Base-by-base conservation (phyloP, 2,329 filamentous ascomycete genomes). In the Knufia fluminis region DNA sequence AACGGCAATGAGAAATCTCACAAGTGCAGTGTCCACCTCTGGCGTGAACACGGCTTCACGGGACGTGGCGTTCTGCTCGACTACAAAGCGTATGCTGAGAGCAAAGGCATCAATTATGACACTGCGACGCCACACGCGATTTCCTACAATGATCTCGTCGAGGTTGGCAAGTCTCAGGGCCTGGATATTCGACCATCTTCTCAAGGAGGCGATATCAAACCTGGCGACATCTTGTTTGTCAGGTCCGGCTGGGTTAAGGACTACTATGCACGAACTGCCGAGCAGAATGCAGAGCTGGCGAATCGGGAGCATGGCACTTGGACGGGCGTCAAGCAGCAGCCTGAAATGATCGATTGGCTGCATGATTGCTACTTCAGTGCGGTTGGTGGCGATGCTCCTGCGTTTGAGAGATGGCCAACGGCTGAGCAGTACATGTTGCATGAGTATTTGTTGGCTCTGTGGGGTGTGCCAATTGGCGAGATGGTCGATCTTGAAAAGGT, bases 311-410 rank as follows among this genome's bases (percentile, higher is more conserved):
- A 61, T 32, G 50, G 45, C 6, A 62, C 70, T 43, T 79, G 71
- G 58, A 71, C 71, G 0, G 76, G 77, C 0, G 50, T 79, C 2
- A 69, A 69, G 41, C 75, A 77, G 54, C 74, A 77, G 44, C 65
- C 77, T 42, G 73, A 74, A 39, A 73, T 81, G 3, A 67, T 78
- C 6, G 74, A 77, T 47, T 87, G 82, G 82, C 54, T 86, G 51
- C 83, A 85, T 68, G 80, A 86, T 59, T 77, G 74, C 55, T 80
- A 82, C 46, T 86, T 87, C 56, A 71, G 82, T 0, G 79, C 77
- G 0, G 80, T 83, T 1, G 80, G 75, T 0, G 79, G 79, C 0
- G 83, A 87, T 60, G 68, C 73, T 10, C 77, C 75, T 17, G 70
- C 75, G 0, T 85, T 86, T 53, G 83, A 87, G 66, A 72, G 75